Evolutionary conservation across 208 protist species (phyloP).

Genomic region (Acanthamoeba castellanii): DNA sequence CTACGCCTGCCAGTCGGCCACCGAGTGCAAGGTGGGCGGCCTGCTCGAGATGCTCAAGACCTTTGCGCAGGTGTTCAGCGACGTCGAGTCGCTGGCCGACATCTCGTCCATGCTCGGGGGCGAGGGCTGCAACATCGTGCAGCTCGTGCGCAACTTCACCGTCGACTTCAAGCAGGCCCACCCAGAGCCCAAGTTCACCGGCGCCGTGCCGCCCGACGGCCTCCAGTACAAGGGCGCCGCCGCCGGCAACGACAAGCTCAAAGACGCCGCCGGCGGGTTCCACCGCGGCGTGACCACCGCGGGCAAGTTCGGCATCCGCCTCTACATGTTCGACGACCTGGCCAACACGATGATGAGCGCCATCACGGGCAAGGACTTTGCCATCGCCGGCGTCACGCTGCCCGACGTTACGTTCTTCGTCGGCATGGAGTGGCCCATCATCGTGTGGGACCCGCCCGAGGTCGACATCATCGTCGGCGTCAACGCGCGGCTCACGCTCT

Average conservation of each 20-base stretch:
- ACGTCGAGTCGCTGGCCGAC: background rate
- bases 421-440: conserved; percentile 48
- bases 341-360: conserved; percentile 28
- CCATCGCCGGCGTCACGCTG: conserved; percentile 62
- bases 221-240: conserved; percentile 23
- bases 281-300: background rate
- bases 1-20: conserved; percentile 22
- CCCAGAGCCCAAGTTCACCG: background rate
- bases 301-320: conserved; percentile 46
- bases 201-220: conserved; percentile 36
- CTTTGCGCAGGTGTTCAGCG: background rate
- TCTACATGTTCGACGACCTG: conserved; percentile 57
- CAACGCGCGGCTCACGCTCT: background rate
- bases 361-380: conserved; percentile 50
- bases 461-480: conserved; percentile 50
- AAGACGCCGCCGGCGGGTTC: background rate
- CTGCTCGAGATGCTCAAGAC: conserved; percentile 42
- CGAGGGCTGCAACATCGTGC: conserved; percentile 62
- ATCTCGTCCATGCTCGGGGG: background rate
- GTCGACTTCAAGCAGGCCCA: conserved; percentile 27
- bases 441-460: conserved; percentile 12
- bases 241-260: background rate
- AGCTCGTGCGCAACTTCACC: conserved; percentile 32
- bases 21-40: conserved; percentile 3
- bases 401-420: conserved; percentile 39